A percentile compares a stretch with the other conserved stretches of the same genome.
Conservation (phyloP, 208 protist species). For the Trichomonas vaginalis region DNA sequence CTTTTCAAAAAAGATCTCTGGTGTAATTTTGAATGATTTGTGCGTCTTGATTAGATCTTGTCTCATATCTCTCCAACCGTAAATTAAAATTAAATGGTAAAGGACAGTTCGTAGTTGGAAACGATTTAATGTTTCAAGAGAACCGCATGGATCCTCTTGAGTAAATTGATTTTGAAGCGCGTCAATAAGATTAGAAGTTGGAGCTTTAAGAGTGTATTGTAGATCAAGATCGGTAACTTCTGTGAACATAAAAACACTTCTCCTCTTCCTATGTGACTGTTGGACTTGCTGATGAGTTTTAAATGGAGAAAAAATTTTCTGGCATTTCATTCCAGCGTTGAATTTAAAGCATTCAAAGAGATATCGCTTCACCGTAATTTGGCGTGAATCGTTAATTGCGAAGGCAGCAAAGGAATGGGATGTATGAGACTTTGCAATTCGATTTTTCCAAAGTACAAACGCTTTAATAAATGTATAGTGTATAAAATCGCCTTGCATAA, state of each 20-base stretch:
- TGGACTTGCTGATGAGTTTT: background rate
- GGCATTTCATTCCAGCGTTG: background rate
- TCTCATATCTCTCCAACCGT: background rate
- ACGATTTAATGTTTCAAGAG: background rate
- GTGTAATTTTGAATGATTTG: too few species aligned
- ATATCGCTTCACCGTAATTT: background rate
- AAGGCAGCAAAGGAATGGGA: background rate
- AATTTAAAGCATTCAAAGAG: background rate
- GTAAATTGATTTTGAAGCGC: background rate
- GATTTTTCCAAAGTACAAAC: background rate
- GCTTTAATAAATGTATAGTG: background rate
- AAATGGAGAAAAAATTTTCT: background rate
- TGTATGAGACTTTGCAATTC: background rate
- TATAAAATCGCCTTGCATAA: background rate
- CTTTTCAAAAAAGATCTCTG: background rate
- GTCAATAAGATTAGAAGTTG: background rate
- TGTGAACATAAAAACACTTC: background rate
- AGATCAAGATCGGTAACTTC: too few species aligned
- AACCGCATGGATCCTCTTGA: background rate
- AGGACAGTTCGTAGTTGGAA: background rate
- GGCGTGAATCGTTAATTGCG: background rate
- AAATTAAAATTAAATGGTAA: background rate
- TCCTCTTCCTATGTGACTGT: too few species aligned
- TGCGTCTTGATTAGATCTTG: background rate
- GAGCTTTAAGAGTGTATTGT: background rate